These are phyloP conservation scores for Clavispora carvajalis DNA, from an alignment of 805 yeast species.

Conservation along the genomic window DNA sequence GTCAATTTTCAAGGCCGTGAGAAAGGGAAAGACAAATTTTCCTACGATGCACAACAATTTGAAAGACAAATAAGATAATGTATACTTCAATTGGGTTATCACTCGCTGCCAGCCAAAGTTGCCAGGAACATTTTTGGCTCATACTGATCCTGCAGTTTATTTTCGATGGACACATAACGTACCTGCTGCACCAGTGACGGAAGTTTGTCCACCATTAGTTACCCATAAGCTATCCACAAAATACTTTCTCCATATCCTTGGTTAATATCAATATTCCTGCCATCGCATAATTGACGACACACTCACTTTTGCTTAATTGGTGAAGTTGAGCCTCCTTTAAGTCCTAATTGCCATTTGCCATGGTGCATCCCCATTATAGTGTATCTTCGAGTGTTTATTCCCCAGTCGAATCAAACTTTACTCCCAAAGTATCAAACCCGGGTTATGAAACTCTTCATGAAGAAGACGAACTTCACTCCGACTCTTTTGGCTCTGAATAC, in stretches of 20 bases:
- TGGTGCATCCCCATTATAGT: constrained; percentile 21
- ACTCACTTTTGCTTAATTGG: no score
- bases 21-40: no score
- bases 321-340: no score
- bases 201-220: neutral
- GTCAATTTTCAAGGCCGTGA: no score
- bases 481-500: constrained; percentile 7
- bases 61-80: no score
- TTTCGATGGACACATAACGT: neutral
- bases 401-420: constrained; percentile 18
- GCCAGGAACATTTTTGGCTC: neutral
- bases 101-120: no score
- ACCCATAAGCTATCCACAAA: neutral
- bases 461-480: constrained; percentile 15
- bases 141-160: neutral
- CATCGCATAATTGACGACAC: no score
- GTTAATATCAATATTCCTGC: no score
- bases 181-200: neutral
- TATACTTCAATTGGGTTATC: no score
- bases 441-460: constrained; percentile 13
- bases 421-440: constrained; percentile 6
- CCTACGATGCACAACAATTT: no score
- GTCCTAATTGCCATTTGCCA: neutral
- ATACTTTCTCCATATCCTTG: neutral
- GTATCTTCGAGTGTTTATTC: constrained; percentile 35